Evolutionary conservation across 2,329 filamentous ascomycete species (phyloP).

Genomic region (Fusarium decemcellulare): DNA sequence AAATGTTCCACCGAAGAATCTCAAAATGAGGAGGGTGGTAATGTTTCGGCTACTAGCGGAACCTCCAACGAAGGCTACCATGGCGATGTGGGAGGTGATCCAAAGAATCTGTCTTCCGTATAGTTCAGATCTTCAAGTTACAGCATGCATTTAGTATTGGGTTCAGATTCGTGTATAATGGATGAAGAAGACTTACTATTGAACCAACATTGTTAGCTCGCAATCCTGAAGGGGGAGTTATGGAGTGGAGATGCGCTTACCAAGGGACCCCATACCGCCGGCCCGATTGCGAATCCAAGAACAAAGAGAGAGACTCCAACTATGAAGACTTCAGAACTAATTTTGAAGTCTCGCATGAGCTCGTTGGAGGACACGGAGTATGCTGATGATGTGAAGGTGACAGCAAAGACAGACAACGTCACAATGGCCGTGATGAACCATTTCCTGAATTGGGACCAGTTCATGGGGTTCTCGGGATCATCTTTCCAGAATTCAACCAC

Average conservation of each 20-base stretch:
- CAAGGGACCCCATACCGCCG: constrained; percentile 81
- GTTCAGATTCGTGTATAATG: no score
- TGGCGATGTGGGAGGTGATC: constrained; percentile 69
- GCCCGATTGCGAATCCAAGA: constrained; percentile 68
- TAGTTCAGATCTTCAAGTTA: constrained; percentile 63
- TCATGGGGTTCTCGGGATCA: not conserved
- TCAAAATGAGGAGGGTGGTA: constrained; percentile 77
- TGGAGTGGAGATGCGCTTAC: constrained; percentile 39
- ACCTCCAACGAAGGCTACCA: constrained; percentile 81
- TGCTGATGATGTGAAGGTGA: not conserved
- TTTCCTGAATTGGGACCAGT: not conserved
- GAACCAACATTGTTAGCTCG: no score
- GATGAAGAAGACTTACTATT: no score
- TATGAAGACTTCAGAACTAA: not conserved
- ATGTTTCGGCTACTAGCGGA: constrained; percentile 81
- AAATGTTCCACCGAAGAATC: constrained; percentile 81
- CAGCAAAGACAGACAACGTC: not conserved
- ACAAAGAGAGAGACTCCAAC: not conserved
- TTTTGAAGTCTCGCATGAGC: not conserved
- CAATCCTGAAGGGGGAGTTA: no score
- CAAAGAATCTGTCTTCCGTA: constrained; percentile 75
- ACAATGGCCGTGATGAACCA: constrained; percentile 1
- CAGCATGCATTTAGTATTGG: no score
- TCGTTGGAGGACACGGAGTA: not conserved
- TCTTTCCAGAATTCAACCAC: not conserved